These are phyloP conservation scores for Myriangium duriaei DNA, from an alignment of 2,329 filamentous ascomycete species.

Conservation along the genomic window DNA sequence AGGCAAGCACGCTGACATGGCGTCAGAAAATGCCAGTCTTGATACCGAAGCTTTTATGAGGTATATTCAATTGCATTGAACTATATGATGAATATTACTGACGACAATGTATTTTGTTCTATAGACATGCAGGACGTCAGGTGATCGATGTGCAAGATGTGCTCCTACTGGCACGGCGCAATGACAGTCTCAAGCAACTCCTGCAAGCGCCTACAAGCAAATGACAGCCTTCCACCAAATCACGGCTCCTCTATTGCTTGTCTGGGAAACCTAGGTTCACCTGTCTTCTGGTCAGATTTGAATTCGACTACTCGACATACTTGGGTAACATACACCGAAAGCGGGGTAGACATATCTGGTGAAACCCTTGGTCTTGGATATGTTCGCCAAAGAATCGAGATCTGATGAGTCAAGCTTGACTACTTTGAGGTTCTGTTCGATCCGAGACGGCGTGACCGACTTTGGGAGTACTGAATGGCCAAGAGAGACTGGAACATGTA, in stretches of 20 bases:
- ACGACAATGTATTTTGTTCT: neutral
- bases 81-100: neutral
- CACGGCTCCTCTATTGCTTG: constrained; percentile 23
- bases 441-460: constrained; percentile 54
- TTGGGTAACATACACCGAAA: constrained; percentile 32
- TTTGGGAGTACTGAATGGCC: constrained; percentile 62
- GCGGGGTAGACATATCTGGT: constrained; percentile 37
- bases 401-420: constrained; percentile 54
- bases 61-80: constrained; percentile 10
- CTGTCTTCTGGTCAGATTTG: constrained; percentile 14
- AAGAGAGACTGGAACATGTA: constrained; percentile 42
- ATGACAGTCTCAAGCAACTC: constrained; percentile 69
- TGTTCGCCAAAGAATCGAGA: constrained; percentile 36
- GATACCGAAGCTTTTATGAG: constrained; percentile 55
- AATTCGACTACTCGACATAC: too few species aligned
- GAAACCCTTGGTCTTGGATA: constrained; percentile 35
- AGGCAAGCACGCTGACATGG: neutral
- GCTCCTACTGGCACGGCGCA: constrained; percentile 71
- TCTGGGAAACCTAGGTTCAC: constrained; percentile 38
- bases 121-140: constrained; percentile 65
- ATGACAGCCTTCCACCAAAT: neutral
- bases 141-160: constrained; percentile 81
- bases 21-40: constrained; percentile 16
- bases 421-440: constrained; percentile 57
- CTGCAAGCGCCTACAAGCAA: constrained; percentile 39